Percentiles rank a stretch among this genome's conserved stretches.
Conservation (phyloP, 2,329 filamentous ascomycete genomes). For the Aspergillus latus region DNA sequence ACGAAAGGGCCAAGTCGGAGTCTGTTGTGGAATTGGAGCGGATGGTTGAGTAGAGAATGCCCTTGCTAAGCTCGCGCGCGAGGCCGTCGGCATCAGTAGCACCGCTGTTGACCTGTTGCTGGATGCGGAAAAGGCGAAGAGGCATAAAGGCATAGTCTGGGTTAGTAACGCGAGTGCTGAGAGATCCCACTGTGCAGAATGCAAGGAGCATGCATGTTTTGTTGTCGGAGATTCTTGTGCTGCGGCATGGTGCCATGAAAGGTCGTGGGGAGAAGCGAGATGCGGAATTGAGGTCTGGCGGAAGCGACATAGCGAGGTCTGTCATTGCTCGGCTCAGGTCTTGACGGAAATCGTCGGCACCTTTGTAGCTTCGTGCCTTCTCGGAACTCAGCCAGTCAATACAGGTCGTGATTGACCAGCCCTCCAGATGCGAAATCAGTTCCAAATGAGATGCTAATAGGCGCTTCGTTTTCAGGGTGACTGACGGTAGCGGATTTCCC, state of each 20-base stretch:
- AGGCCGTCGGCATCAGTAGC: conserved; percentile 60
- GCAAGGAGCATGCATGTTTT: conserved; percentile 50
- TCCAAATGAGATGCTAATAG: conserved; percentile 58
- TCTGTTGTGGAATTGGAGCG: conserved; percentile 28
- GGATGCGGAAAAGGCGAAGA: conserved; percentile 64
- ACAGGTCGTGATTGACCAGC: conserved; percentile 39
- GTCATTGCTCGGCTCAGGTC: conserved; percentile 46
- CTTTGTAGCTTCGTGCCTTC: conserved; percentile 24
- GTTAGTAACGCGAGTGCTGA: conserved; percentile 56
- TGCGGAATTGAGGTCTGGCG: conserved; percentile 33
- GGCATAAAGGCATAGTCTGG: conserved; percentile 60
- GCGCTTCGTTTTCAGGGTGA: conserved; percentile 53
- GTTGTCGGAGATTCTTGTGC: conserved; percentile 23
- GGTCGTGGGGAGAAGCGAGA: conserved; percentile 41
- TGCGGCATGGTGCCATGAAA: conserved; percentile 38
- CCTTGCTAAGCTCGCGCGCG: conserved; percentile 59
- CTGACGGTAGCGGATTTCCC: conserved; percentile 61
- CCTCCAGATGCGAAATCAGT: conserved; percentile 49
- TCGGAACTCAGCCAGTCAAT: conserved; percentile 35
- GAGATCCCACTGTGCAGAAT: conserved; percentile 63
- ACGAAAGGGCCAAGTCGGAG: conserved; percentile 23
- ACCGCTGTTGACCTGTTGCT: conserved; percentile 61
- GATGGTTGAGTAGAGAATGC: conserved; percentile 52
- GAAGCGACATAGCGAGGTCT: conserved; percentile 44
- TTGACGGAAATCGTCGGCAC: conserved; percentile 43